Base-by-base conservation (phyloP, 2,329 filamentous ascomycete genomes). In the Monosporascus sp. region DNA sequence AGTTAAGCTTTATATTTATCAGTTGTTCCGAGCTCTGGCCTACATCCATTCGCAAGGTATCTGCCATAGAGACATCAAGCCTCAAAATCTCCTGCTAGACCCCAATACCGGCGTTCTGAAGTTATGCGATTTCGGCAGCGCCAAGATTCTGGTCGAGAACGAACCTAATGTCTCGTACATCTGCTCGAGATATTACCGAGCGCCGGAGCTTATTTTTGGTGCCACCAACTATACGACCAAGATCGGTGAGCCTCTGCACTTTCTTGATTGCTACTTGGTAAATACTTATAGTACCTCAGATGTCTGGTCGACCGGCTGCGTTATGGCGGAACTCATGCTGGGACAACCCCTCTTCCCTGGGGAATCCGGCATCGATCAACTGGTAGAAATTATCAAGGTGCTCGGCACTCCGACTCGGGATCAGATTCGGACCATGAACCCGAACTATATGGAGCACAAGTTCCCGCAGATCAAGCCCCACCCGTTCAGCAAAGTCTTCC, bases 371-470 rank as follows among this genome's bases (percentile, higher is more conserved):
- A 99, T 99, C 66, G 94, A 99, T 70, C 94, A 99, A 71, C 79
- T 99, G 48, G 94, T 99, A 46, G 94, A 99, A 74, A 99, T 99
- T 70, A 99, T 99, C 81, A 99, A 99, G 77, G 93, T 99, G 50
- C 78, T 99, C 56, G 94, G 94, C 55, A 99, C 94, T 18, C 94
- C 94, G 18, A 97, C 94, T 37, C 84, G 94, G 60, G 94, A 99
- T 72, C 94, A 99, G 74, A 99, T 99, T 67, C 89, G 94, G 63
- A 99, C 94, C 60, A 99, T 99, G 94, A 99, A 99, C 74, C 94
- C 94, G 54, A 99, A 99, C 74, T 99, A 99, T 75, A 99, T 99
- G 94, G 94, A 99, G 77, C 94, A 99, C 78, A 97, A 97, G 78
- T 99, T 99, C 74, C 94, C 94, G 47, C 94, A 99, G 74, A 99